Base-by-base conservation (phyloP, 352 stramenopile genomes). In the Pythium pectinolyticum region DNA sequence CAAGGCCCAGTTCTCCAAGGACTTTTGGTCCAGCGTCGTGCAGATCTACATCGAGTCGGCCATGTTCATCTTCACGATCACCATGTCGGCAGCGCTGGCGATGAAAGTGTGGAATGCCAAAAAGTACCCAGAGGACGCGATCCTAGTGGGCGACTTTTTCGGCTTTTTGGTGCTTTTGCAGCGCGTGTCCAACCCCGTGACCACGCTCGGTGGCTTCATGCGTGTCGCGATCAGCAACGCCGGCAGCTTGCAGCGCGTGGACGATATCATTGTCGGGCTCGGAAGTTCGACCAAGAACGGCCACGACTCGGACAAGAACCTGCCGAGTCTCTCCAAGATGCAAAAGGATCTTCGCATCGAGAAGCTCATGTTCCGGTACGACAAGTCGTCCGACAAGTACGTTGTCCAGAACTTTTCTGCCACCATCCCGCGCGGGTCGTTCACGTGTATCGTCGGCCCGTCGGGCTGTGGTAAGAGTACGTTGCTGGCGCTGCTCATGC, bases 1-100 rank as follows among this genome's bases (percentile, higher is more conserved):
- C 39, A 92, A 90, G 63, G 90, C 86, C 62, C 85, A 94, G 69
- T 95, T 96, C 70, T 86, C 74, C 24, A 96, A 95, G 63, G 85
- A 94, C 56, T 94, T 96, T 48, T 96, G 87, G 87, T 90, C 85
- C 28, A 92, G 84, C 57, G 80, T 96, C 48, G 87, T 96, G 59
- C 87, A 96, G 70, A 96, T 96, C 51, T 94, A 96, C 76, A 92
- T 96, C 49, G 86, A 94, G 61, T 92, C 82, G 37, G 84, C 82
- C 24, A 96, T 96, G 87, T 95, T 90, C 70, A 92, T 94, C 70
- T 96, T 96, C 70, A 86, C 86, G 51, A 81, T 84, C 6, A 89
- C 94, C 63, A 91, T 96, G 79, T 94, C 83, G 34, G 78, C 84
- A 10, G 90, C 85, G 28, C 63, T 96, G 31, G 77, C 87, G 0